Evolutionary conservation across 73 alveolate genomes (phyloP).

Genomic region (Paramecium pentaurelia): DNA sequence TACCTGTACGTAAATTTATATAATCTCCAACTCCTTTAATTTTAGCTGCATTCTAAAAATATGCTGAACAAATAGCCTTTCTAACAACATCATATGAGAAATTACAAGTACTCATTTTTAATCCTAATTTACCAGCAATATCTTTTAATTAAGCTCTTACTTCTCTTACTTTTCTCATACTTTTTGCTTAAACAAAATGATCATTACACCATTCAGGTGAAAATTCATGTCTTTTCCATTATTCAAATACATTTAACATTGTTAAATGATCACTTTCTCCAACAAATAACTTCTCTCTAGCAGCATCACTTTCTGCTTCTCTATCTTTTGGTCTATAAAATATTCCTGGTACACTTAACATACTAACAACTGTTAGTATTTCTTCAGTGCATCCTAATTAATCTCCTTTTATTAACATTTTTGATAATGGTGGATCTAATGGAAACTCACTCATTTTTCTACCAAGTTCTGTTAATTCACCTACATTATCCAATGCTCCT

Average conservation of each 20-base stretch:
- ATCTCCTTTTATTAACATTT: constrained; percentile 96
- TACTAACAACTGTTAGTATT: constrained; percentile 96
- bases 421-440: constrained; percentile 98
- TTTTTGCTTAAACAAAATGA: constrained; percentile 95
- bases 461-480: constrained; percentile 97
- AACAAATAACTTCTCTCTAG: constrained; percentile 99
- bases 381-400: constrained; percentile 89
- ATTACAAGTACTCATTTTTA: constrained; percentile 86
- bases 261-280: constrained; percentile 99
- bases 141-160: constrained; percentile 90
- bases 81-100: constrained; percentile 98
- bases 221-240: constrained; percentile 94
- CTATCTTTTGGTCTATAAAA: constrained; percentile 98
- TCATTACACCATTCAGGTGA: constrained; percentile 97
- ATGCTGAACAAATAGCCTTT: constrained; percentile 98
- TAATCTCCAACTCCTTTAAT: constrained; percentile 98
- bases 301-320: constrained; percentile 98
- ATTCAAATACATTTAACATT: constrained; percentile 96
- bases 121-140: constrained; percentile 87
- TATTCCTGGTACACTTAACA: constrained; percentile 98
- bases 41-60: constrained; percentile 99
- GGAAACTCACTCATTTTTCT: constrained; percentile 99
- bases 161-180: constrained; percentile 91
- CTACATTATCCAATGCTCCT: constrained; percentile 99
- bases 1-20: constrained; percentile 98